Evolutionary conservation across 352 stramenopile species (phyloP).

Genomic region (Globisporangium takayamanum): DNA sequence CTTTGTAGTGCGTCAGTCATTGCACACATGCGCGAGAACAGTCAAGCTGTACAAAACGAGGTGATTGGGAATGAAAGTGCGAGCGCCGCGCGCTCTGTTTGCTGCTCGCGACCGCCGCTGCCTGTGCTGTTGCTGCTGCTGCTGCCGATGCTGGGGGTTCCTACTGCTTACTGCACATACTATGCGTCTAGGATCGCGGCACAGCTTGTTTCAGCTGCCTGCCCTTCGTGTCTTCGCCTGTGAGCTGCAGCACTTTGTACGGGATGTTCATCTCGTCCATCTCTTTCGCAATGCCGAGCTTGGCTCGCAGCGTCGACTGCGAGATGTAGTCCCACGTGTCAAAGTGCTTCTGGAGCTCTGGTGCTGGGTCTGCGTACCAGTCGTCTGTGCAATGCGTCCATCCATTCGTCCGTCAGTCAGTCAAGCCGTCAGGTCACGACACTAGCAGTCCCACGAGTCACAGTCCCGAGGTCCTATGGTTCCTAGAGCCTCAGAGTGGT

Average conservation of each 20-base stretch:
- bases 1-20: not conserved
- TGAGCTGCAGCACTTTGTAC: constrained; percentile 81
- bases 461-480: not conserved
- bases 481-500: not conserved
- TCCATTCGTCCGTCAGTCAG: not conserved
- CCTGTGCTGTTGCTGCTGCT: not conserved
- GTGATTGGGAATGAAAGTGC: constrained; percentile 1
- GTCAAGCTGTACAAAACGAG: not conserved
- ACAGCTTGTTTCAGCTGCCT: constrained; percentile 23
- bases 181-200: not conserved
- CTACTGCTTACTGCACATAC: too few species aligned
- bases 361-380: constrained; percentile 68
- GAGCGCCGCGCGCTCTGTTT: constrained; percentile 9
- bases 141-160: too few species aligned
- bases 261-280: constrained; percentile 84
- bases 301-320: constrained; percentile 68
- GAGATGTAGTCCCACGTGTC: constrained; percentile 87
- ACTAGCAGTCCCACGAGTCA: not conserved
- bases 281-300: constrained; percentile 77
- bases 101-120: not conserved
- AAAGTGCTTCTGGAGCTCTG: constrained; percentile 82
- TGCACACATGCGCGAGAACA: not conserved
- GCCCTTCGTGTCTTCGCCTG: constrained; percentile 51
- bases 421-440: not conserved
- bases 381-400: constrained; percentile 32